These are phyloP conservation scores for Xylaria castorea DNA, from an alignment of 495 filamentous ascomycete species.

Conservation along the genomic window DNA sequence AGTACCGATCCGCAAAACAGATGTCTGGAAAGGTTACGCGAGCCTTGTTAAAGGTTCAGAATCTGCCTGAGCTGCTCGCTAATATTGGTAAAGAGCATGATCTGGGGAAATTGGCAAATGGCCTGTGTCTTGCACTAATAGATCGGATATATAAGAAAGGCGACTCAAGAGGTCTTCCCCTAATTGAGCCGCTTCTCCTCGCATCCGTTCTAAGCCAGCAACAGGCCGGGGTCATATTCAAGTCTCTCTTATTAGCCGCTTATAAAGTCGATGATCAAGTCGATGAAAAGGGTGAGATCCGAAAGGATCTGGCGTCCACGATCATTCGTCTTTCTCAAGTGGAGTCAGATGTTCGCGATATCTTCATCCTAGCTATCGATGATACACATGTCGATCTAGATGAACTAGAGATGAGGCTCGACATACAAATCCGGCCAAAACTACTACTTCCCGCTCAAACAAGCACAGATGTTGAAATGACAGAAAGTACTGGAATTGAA, in stretches of 20 bases:
- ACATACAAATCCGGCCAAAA: conserved; percentile 64
- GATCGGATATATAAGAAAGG: conserved; percentile 68
- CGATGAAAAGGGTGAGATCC: conserved; percentile 56
- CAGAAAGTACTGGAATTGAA: conserved; percentile 42
- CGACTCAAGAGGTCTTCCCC: conserved; percentile 59
- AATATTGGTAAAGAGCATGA: conserved; percentile 69
- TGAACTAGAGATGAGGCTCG: conserved; percentile 72
- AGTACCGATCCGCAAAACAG: conserved; percentile 71
- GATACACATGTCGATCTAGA: conserved; percentile 70
- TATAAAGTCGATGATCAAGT: conserved; percentile 57
- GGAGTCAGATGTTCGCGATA: conserved; percentile 58
- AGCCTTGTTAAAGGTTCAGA: conserved; percentile 68
- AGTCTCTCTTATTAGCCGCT: conserved; percentile 64
- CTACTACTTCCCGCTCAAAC: conserved; percentile 41
- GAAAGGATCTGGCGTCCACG: conserved; percentile 67
- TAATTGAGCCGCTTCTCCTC: conserved; percentile 68
- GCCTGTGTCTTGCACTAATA: conserved; percentile 70
- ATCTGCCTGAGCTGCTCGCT: conserved; percentile 62
- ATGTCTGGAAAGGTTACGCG: conserved; percentile 73
- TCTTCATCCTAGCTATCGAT: conserved; percentile 64
- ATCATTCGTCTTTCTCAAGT: conserved; percentile 67
- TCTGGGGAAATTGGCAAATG: conserved; percentile 75
- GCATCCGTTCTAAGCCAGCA: conserved; percentile 65
- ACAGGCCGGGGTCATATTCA: conserved; percentile 66
- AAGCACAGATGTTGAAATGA: conserved; percentile 62